Percentiles rank a stretch among this genome's conserved stretches.
Evolutionary conservation across 1,139 yeast species (phyloP).

Genomic region (Candida freyschussii): DNA sequence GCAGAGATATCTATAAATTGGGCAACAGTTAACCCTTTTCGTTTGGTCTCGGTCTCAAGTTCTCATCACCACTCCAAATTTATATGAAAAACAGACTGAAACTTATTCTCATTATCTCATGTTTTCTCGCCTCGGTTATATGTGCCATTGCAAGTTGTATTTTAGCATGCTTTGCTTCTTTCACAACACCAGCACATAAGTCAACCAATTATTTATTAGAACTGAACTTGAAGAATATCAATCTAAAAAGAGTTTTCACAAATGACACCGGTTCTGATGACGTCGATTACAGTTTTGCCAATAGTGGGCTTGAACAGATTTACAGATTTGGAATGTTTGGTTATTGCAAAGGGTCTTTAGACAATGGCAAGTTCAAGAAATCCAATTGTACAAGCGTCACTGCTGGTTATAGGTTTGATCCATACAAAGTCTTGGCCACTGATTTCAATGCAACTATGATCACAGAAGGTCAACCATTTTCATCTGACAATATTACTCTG

Average conservation of each 20-base stretch:
- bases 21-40: too few relatives aligned
- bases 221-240: slow-evolving; percentile 2
- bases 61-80: too few relatives aligned
- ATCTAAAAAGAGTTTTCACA: slow-evolving; percentile 4
- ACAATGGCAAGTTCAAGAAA: slow-evolving; percentile 1
- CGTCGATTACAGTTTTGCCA: slow-evolving; percentile 2
- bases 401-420: slow-evolving; percentile 2
- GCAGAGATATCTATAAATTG: too few relatives aligned
- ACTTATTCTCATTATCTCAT: too few relatives aligned
- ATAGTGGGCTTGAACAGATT: slow-evolving; percentile 1
- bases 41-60: too few relatives aligned
- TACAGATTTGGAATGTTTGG: slow-evolving; percentile 9
- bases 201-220: slow-evolving; percentile 1
- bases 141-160: too few relatives aligned
- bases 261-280: slow-evolving; percentile 1
- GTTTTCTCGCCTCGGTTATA: too few relatives aligned
- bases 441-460: background rate
- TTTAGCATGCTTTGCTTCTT: too few relatives aligned
- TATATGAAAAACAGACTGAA: too few relatives aligned
- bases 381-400: slow-evolving; percentile 2
- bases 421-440: background rate
- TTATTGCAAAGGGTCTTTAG: slow-evolving; percentile 5
- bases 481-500: background rate
- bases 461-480: background rate
- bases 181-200: slow-evolving; percentile 2